These are phyloP conservation scores for Lippia alba DNA, from an alignment of 305 asterid genomes.

Conservation along the genomic window DNA sequence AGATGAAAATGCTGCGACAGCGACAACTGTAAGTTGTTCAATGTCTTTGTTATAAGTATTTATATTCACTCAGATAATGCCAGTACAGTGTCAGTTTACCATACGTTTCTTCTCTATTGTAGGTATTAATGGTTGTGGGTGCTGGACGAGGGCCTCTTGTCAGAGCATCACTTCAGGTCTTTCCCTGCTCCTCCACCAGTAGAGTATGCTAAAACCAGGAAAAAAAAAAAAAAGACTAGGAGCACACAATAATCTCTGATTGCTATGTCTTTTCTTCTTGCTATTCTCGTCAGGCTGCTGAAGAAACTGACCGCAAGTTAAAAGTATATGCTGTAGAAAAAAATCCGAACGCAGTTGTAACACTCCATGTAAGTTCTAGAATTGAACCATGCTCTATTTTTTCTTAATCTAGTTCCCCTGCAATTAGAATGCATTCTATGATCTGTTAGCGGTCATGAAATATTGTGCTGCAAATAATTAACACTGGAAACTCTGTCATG, in stretches of 20 bases:
- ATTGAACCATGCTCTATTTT: background rate
- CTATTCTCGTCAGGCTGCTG: constrained; percentile 79
- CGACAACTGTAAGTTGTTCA: constrained; percentile 67
- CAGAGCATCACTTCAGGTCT: constrained; percentile 94
- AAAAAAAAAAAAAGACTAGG: too few species aligned
- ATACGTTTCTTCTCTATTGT: constrained; percentile 35
- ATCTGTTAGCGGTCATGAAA: background rate
- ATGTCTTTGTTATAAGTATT: constrained; percentile 12
- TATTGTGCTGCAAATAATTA: constrained; percentile 10
- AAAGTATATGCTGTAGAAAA: constrained; percentile 97
- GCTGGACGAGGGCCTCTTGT: constrained; percentile 99
- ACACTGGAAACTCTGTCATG: background rate
- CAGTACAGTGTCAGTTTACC: constrained; percentile 17
- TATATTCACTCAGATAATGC: constrained; percentile 25
- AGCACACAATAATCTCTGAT: background rate
- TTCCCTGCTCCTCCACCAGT: constrained; percentile 21
- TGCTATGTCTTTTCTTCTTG: constrained; percentile 3
- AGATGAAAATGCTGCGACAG: constrained; percentile 75
- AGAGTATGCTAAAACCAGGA: constrained; percentile 15
- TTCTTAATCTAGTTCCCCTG: constrained; percentile 16
- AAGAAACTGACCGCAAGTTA: constrained; percentile 89
- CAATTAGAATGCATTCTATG: constrained; percentile 5
- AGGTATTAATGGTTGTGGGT: constrained; percentile 99
- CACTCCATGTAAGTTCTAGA: constrained; percentile 83
- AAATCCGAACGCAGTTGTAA: constrained; percentile 95